phyloP scores from a whole-genome alignment of 2,329 filamentous ascomycete genomes.

The Ophiosphaerella korrae region DNA sequence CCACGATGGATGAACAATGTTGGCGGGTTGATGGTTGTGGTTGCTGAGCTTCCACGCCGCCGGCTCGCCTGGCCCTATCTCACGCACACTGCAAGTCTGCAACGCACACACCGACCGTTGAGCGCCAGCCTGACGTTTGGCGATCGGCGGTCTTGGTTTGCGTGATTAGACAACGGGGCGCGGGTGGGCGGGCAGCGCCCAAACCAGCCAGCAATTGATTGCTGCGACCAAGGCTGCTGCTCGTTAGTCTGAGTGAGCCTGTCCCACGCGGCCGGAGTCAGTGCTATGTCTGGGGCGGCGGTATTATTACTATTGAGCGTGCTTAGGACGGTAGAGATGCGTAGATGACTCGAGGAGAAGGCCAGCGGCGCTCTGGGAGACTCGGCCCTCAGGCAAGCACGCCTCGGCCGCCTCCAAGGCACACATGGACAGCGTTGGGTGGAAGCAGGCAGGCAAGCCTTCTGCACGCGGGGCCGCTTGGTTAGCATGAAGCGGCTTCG shows the following conservation, averaged over 20 bases:
- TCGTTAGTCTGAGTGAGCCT: conserved; percentile 24
- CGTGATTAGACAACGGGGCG: conserved; percentile 27
- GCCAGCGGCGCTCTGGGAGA: background rate
- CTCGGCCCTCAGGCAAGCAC: background rate
- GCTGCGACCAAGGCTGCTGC: conserved; percentile 18
- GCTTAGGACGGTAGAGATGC: background rate
- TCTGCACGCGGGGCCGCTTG: background rate
- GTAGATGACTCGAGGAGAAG: no score
- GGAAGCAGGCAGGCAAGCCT: background rate
- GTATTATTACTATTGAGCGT: background rate
- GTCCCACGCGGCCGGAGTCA: conserved; percentile 24
- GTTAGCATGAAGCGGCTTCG: conserved; percentile 13
- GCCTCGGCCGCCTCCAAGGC: background rate
- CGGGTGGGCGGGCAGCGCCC: conserved; percentile 26
- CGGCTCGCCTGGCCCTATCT: conserved; percentile 15
- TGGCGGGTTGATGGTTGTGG: no score
- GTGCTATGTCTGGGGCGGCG: background rate
- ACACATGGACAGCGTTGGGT: background rate
- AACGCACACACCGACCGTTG: conserved; percentile 9
- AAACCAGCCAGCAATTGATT: conserved; percentile 23
- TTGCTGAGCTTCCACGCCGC: conserved; percentile 4
- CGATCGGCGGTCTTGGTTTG: conserved; percentile 21
- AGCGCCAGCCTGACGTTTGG: conserved; percentile 16
- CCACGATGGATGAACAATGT: background rate
- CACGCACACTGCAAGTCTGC: conserved; percentile 10